Base-by-base conservation (phyloP, 305 asterid species). In the Fraxinus sp. region DNA sequence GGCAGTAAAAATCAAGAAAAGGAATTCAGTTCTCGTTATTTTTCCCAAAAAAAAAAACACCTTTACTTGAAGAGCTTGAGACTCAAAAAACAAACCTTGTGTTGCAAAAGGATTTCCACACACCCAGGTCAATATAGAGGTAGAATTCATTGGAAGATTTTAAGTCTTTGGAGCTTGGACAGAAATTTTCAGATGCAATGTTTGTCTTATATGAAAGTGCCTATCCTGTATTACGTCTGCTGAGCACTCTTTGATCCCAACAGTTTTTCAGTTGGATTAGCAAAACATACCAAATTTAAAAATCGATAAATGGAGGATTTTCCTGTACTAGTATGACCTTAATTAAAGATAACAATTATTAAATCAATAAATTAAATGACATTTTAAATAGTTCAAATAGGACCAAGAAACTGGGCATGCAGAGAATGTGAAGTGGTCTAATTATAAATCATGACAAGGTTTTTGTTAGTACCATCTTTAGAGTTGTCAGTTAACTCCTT, bases 401-500 rank as follows among this genome's bases (percentile, higher is more conserved):
- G 62, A 46, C n/a, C n/a, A 46, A 46, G 14, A 46, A 13, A 10
- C 55, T 11, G 11, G 55, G 20, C 59, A 49, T 14, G 20, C 20
- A 14, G 55, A 43, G 55, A 43, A 43, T 43, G 55, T 11, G 55
- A 43, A 14, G 4, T 49, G 59, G 24, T n/a, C 66, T 14, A 55
- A 6, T 5, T 55, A n/a, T 5, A 55, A 55, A 55, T n/a, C 66
- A 4, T 55, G 66, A 55, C 66, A 55, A 55, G 9, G 66, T 18
- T 55, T n/a, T 55, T 55, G 66, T 18, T 5, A 24, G 22, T 89
- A 89, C 93, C 93, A 52, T 89, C 92, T 90, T 89, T 90, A 71
- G 93, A 90, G 86, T 83, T 87, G 28, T 90, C 93, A 0, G 89
- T 89, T 11, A 85, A 77, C 70, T 90, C 93, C 86, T 90, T 90